Conservation (phyloP, 805 yeast genomes). For the Metschnikowia koreensis region DNA sequence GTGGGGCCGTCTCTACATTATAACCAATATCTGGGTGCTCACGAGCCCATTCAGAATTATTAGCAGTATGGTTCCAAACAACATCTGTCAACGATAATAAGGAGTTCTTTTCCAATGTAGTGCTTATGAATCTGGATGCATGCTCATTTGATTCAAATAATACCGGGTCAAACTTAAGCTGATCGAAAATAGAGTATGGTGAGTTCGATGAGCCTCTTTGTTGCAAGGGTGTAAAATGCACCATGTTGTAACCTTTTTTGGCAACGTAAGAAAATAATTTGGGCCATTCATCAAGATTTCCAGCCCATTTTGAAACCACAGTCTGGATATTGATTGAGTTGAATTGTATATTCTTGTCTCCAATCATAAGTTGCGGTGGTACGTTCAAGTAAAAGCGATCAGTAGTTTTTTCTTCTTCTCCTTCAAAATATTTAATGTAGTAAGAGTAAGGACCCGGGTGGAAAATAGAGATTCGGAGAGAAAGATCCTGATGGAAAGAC, state of each 20-base stretch:
- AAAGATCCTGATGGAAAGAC: conserved; percentile 63
- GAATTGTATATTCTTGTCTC: conserved; percentile 59
- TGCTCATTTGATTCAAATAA: conserved; percentile 56
- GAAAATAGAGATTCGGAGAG: conserved; percentile 58
- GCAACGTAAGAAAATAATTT: conserved; percentile 58
- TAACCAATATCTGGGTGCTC: conserved; percentile 92
- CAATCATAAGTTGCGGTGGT: conserved; percentile 68
- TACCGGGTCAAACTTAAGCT: conserved; percentile 67
- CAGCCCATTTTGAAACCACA: conserved; percentile 90
- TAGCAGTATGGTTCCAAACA: conserved; percentile 93
- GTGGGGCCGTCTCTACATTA: conserved; percentile 84
- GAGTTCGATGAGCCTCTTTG: conserved; percentile 86
- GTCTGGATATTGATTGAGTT: conserved; percentile 81
- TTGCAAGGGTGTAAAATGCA: conserved; percentile 94
- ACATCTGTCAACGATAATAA: conserved; percentile 85
- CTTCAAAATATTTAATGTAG: conserved; percentile 56
- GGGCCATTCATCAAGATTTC: conserved; percentile 66
- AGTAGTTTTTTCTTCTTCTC: conserved; percentile 41
- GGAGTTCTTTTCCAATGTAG: conserved; percentile 52
- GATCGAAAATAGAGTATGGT: conserved; percentile 90
- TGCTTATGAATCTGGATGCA: conserved; percentile 49
- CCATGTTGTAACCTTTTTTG: conserved; percentile 86
- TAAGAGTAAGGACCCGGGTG: conserved; percentile 80
- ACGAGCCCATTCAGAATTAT: conserved; percentile 80
- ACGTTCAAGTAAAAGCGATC: conserved; percentile 71